These are phyloP conservation scores for Hanseniaspora thailandica DNA, from an alignment of 805 yeast species.

Conservation along the genomic window DNA sequence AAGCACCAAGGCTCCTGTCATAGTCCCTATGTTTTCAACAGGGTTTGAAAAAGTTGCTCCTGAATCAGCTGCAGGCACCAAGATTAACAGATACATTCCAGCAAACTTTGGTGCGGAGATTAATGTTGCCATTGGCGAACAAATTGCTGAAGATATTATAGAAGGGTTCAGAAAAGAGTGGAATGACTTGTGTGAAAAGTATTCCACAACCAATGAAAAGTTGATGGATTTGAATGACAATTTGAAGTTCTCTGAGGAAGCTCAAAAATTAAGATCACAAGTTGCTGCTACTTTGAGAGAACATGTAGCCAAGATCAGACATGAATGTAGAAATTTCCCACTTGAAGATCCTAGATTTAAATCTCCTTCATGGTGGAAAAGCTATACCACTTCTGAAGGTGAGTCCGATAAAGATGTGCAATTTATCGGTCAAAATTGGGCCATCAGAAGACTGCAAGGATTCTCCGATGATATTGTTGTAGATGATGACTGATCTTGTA, in stretches of 20 bases:
- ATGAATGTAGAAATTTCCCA: constrained; percentile 32
- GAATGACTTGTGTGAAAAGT: constrained; percentile 47
- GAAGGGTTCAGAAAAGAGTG: constrained; percentile 56
- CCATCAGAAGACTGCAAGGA: constrained; percentile 56
- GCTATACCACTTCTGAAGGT: constrained; percentile 55
- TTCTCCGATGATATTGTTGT: constrained; percentile 24
- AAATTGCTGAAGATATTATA: constrained; percentile 49
- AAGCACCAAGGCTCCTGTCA: constrained; percentile 68
- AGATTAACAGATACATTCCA: constrained; percentile 50
- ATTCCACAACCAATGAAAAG: constrained; percentile 40
- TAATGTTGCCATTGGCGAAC: constrained; percentile 58
- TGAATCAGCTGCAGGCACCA: constrained; percentile 46
- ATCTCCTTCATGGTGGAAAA: constrained; percentile 63
- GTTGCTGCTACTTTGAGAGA: constrained; percentile 60
- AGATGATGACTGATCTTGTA: constrained; percentile 7
- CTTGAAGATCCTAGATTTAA: constrained; percentile 61
- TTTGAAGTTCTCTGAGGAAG: constrained; percentile 52
- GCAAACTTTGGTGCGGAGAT: constrained; percentile 56
- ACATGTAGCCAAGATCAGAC: constrained; percentile 42
- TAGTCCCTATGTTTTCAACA: constrained; percentile 72
- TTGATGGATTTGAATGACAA: constrained; percentile 45
- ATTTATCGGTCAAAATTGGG: constrained; percentile 76
- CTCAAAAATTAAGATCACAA: constrained; percentile 51
- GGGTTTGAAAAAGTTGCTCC: constrained; percentile 86
- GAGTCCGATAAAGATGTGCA: constrained; percentile 52